Base-by-base conservation (phyloP, 2,329 filamentous ascomycete genomes). In the Botryotinia globosa region DNA sequence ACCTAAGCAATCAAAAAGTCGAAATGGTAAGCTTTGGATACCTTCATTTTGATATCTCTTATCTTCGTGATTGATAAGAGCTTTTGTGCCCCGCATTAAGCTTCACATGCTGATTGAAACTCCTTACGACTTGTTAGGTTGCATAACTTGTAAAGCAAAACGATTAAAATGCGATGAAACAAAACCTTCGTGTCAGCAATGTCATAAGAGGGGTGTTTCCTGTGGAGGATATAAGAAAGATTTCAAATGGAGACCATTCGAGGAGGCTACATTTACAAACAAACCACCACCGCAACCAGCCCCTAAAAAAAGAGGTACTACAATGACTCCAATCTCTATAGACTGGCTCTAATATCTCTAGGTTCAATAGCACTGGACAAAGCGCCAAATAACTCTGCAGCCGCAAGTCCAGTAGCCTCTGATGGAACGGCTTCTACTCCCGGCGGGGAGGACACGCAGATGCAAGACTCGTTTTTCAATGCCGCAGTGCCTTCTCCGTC, bases 191-290 rank as follows among this genome's bases (percentile, higher is more conserved):
- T 92, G 90, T 78, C 84, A 88, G 73, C 90, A 92, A 82, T 92
- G 90, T 79, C 84, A 88, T 63, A 88, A 87, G 77, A 85, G 90
- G 70, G 89, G 87, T 75, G 90, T 92, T 34, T 80, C 83, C 5
- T 93, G 91, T 79, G 90, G 90, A 73, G 91, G 91, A 51, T 93
- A 92, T 82, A 91, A 89, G 81, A 93, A 91, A 80, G 89, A 91
- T 80, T 92, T 92, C 83, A 92, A 92, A 84, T 93, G 91, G 91
- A 85, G 89, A 69, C 86, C 89, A 0, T 92, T 92, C 77, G 89
- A 90, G 78, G 90, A 92, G 76, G 85, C 87, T 64, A 89, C 83
- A 71, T 84, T 89, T 75, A 81, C 82, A 32, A 81, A 82, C 68
- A 87, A 85, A 76, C 71, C 73, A 48, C 75, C 74, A 29, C 76